These are phyloP conservation scores for Stachybotrys elegans DNA, from an alignment of 2,329 filamentous ascomycete species.

Conservation along the genomic window DNA sequence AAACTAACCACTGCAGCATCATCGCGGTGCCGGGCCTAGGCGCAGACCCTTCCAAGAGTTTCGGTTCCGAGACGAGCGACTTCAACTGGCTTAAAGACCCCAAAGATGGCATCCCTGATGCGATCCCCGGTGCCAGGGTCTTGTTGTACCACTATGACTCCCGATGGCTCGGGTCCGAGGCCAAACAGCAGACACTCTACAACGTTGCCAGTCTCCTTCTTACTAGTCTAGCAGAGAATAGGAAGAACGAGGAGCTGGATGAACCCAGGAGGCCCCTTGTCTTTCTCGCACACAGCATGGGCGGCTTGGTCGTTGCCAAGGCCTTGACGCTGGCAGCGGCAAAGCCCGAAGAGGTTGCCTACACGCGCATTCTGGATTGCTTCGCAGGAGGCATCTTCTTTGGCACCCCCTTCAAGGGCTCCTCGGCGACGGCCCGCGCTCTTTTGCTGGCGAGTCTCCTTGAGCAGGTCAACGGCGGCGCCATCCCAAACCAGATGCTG, in stretches of 20 bases:
- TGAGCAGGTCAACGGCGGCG: not conserved
- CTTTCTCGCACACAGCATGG: constrained; percentile 2
- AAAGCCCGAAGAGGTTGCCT: not conserved
- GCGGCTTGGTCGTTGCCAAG: constrained; percentile 1
- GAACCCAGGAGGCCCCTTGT: not conserved
- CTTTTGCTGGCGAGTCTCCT: not conserved
- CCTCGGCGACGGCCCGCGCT: not conserved
- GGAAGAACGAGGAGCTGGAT: not conserved
- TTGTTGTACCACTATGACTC: not conserved
- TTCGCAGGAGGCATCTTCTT: not conserved
- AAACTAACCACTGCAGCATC: not conserved
- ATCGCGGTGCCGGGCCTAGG: not conserved
- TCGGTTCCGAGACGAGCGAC: not conserved
- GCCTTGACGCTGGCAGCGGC: not conserved
- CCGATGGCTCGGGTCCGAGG: not conserved
- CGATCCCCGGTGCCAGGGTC: not conserved
- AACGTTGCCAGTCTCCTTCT: not conserved
- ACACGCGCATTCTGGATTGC: not conserved
- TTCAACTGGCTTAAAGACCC: constrained; percentile 1
- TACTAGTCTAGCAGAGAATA: not conserved
- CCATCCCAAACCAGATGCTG: not conserved
- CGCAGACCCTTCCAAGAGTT: not conserved
- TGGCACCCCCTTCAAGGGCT: constrained; percentile 1
- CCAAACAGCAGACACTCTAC: constrained; percentile 2
- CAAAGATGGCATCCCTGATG: not conserved